Evolutionary conservation across 805 yeast genomes (phyloP), one percentile per base, ranked within the genome.

Genomic region (Ogataea dorogensis): DNA sequence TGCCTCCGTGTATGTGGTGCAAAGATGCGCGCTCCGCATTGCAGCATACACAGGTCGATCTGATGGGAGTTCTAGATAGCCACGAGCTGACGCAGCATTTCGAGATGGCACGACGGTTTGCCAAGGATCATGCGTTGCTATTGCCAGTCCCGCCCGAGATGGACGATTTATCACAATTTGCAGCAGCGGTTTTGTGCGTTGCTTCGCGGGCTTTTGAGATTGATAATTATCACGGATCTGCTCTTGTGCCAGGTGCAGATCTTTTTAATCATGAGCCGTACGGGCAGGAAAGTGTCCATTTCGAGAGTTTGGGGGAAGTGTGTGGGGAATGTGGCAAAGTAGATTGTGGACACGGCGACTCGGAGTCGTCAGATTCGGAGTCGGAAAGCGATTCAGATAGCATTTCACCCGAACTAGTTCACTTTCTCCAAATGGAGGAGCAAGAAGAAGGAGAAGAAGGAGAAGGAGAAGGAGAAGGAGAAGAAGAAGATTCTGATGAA

Each of bases 221-320:
- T 18, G 98, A 91, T 58, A 68, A 69, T 32, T 88, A 59, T 54
- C 86, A 82, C 49, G 84, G 79, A 20, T 67, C 81, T 19, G 86
- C 85, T 0, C 63, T 91, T 32, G 95, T 89, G 16, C 96, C 97
- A 0, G 86, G 88, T 11, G 97, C 96, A 0, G 96, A 89, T 60
- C 63, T 91, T 22, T 86, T 88, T 62, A 89, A 89, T 48, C 96
- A 88, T 53, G 56, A 64, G 26, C 57, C 68, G 5, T 70, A 62
- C 10, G 77, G 59, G 2, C 51, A 61, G 5, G 88, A 85, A 43
- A 68, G 75, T 47, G 87, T 80, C 7, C 81, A 79, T 58, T 86
- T 87, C 53, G 83, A 77, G 40, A 64, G 79, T 3, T 43, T 69
- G 3, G 58, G 50, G 12, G 61, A 55, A 19, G 63, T 73, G 12